These are phyloP conservation scores for Neurospora hispaniola DNA, from an alignment of 495 filamentous ascomycete genomes.

Conservation along the genomic window DNA sequence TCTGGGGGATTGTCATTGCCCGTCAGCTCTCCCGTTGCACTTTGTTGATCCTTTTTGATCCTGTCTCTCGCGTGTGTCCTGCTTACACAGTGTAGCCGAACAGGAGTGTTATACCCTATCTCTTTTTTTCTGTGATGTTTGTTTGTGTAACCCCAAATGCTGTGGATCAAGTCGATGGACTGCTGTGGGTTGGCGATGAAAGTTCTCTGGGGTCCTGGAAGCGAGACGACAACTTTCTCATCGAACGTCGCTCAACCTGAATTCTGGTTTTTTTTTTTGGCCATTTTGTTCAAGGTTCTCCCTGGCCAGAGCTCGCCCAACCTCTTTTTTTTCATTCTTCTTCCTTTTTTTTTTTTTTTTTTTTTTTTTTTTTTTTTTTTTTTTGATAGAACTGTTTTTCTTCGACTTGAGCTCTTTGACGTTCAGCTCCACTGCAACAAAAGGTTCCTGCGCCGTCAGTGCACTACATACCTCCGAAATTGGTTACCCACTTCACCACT, in stretches of 20 bases:
- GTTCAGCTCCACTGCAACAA: neutral
- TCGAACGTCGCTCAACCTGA: too few species aligned
- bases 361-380: neutral
- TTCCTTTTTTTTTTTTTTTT: too few species aligned
- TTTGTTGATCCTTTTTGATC: neutral
- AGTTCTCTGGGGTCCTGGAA: too few species aligned
- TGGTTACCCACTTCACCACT: neutral
- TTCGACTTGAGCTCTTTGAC: neutral
- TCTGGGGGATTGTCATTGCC: neutral
- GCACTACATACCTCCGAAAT: neutral
- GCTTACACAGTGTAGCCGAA: neutral
- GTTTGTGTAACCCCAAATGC: neutral
- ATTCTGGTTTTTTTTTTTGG: too few species aligned
- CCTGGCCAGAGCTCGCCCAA: too few species aligned
- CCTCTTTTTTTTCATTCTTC: too few species aligned
- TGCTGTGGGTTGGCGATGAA: neutral
- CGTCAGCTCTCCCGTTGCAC: neutral
- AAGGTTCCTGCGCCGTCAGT: neutral
- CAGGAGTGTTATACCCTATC: neutral
- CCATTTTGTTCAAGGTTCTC: neutral
- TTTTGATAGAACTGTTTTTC: neutral
- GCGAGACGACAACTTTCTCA: too few species aligned
- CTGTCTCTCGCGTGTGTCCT: neutral
- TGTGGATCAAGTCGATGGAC: neutral
- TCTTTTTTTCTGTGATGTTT: neutral